Percentiles rank a stretch among this genome's conserved stretches.
These are phyloP conservation scores for Lachnellula arida DNA, from an alignment of 2,329 filamentous ascomycete species.

Conservation along the genomic window DNA sequence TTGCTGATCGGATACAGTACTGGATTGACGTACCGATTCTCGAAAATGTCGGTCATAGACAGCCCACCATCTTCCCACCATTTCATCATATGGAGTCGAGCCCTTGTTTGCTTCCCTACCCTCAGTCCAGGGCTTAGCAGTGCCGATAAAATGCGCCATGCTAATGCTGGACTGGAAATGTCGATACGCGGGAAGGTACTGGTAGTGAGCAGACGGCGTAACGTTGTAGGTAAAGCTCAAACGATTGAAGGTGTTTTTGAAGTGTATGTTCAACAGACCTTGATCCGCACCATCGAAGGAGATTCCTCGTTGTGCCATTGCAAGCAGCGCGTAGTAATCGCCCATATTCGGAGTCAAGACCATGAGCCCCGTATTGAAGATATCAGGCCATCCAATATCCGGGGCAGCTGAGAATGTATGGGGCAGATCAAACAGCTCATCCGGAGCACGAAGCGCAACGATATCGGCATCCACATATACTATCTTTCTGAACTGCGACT, in stretches of 20 bases:
- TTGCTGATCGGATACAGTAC: conserved; percentile 5
- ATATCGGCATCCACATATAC: conserved; percentile 95
- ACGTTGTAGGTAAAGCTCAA: conserved; percentile 96
- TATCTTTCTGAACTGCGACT: conserved; percentile 83
- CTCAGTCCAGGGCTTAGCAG: conserved; percentile 81
- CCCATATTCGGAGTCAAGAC: conserved; percentile 79
- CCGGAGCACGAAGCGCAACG: conserved; percentile 82
- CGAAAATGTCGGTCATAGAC: conserved; percentile 86
- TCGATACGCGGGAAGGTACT: conserved; percentile 91
- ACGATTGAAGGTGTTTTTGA: conserved; percentile 75
- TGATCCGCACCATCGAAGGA: conserved; percentile 98
- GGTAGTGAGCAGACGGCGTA: conserved; percentile 93
- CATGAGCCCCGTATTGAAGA: conserved; percentile 98
- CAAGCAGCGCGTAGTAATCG: conserved; percentile 79
- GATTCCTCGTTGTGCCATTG: conserved; percentile 78
- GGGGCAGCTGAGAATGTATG: conserved; percentile 68
- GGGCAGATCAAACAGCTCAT: conserved; percentile 76
- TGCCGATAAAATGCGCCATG: conserved; percentile 91
- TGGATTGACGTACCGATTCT: conserved; percentile 38
- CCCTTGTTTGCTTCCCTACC: conserved; percentile 52
- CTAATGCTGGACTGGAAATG: conserved; percentile 89
- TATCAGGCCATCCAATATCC: conserved; percentile 96
- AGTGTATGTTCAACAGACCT: conserved; percentile 92
- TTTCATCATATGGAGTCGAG: conserved; percentile 69
- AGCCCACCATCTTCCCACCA: conserved; percentile 87